A percentile compares a stretch with the other conserved stretches of the same genome.
These are phyloP conservation scores for Acrocalymma vagum DNA, from an alignment of 2,329 filamentous ascomycete genomes.

Conservation along the genomic window DNA sequence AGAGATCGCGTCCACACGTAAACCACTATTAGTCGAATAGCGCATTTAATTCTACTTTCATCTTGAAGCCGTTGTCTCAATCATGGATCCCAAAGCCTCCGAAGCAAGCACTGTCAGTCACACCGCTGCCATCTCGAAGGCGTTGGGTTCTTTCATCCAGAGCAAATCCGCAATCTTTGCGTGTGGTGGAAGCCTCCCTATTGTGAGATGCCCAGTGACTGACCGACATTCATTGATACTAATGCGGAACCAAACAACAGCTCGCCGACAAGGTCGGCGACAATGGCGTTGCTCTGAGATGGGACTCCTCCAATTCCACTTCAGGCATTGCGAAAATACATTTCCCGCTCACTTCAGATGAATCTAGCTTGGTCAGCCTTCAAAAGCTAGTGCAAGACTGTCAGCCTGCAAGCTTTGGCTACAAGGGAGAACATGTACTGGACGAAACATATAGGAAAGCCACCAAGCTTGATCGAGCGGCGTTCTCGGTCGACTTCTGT, in stretches of 20 bases:
- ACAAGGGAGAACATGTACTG: slow-evolving; percentile 54
- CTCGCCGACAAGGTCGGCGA: not conserved
- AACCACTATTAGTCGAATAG: too few relatives aligned
- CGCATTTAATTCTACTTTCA: too few relatives aligned
- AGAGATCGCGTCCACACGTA: too few relatives aligned
- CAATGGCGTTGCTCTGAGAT: slow-evolving; percentile 5
- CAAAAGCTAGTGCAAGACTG: slow-evolving; percentile 26
- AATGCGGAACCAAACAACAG: not conserved
- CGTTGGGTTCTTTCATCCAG: slow-evolving; percentile 10
- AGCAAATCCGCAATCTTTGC: slow-evolving; percentile 15
- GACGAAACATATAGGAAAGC: slow-evolving; percentile 65
- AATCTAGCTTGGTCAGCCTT: too few relatives aligned
- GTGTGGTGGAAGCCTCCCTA: slow-evolving; percentile 9
- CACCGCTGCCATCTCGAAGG: slow-evolving; percentile 6
- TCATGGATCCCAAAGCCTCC: too few relatives aligned
- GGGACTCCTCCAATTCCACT: slow-evolving; percentile 1
- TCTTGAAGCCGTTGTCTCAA: not conserved
- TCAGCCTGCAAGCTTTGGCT: slow-evolving; percentile 60
- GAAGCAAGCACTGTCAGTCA: too few relatives aligned
- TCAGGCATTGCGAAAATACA: slow-evolving; percentile 1
- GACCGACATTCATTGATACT: too few relatives aligned
- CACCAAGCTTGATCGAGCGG: slow-evolving; percentile 55
- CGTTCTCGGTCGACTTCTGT: slow-evolving; percentile 61
- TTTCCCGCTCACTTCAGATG: slow-evolving; percentile 2
- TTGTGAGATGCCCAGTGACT: too few relatives aligned